Conservation (phyloP, 345 rosid species). For the Eucalyptus fibrosa region DNA sequence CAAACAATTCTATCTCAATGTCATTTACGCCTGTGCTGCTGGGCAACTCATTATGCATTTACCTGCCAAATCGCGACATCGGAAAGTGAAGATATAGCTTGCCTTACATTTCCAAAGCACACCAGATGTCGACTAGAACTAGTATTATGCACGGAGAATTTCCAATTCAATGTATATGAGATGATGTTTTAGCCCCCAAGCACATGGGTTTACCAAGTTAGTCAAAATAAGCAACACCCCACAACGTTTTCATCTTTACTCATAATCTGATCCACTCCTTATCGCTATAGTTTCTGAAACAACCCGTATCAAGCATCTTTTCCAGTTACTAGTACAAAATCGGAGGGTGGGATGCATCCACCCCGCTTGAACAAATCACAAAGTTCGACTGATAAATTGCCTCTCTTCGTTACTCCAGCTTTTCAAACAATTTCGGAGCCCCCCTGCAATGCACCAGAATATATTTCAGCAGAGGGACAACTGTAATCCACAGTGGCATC, state of each 20-base stretch:
- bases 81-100: not conserved
- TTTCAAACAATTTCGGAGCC: slow-evolving; percentile 40
- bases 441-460: slow-evolving; percentile 20
- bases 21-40: not conserved
- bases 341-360: not conserved
- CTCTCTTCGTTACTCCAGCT: slow-evolving; percentile 25
- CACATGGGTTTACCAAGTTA: not conserved
- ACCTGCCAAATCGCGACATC: not conserved
- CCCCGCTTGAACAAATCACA: not conserved
- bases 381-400: not conserved
- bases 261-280: not conserved
- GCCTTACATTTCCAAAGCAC: not conserved
- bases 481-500: not conserved
- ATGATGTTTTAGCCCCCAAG: not conserved
- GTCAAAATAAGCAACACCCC: not conserved
- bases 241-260: not conserved
- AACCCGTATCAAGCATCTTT: not conserved
- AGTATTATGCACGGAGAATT: not conserved
- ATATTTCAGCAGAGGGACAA: not conserved
- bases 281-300: not conserved
- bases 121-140: not conserved
- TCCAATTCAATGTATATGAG: not conserved
- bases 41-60: not conserved
- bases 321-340: not conserved
- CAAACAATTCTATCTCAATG: not conserved